Evolutionary conservation across 176 grass and related monocot genomes (phyloP), one percentile per base, ranked within the genome.

Genomic region (Elymus sibiricus): DNA sequence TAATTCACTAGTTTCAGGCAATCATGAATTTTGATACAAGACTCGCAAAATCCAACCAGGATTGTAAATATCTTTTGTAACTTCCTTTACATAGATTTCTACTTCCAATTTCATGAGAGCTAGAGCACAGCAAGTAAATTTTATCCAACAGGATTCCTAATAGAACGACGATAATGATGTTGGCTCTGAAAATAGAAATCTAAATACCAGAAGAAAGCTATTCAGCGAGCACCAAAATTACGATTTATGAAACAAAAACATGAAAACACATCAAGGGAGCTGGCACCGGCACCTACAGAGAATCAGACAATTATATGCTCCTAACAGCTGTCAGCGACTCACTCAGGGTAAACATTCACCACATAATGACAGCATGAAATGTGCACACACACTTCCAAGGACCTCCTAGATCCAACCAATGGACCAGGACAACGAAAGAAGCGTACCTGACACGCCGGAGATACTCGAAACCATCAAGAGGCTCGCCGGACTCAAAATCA

Each of bases 391-490:
- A 32, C 26, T 4, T 56, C 38, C 19, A 26, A 44, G 35, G 68
- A 2, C 68, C 67, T 43, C 3, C 2, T 59, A 83, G 15, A 61
- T 26, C 35, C 12, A 73, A 83, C 4, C 11, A 61, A 70, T 49
- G 24, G 27, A 51, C 11, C 37, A 67, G 28, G 39, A 83, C 4
- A 0, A 29, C 9, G 25, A 79, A 1, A 0, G 37, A 79, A 74
- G 27, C 46, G 32, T 80, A 98, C 93, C 93, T 98, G 90, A 98
- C 96, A 71, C 93, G 93, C 44, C 96, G 88, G 55, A 98, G 91
- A 86, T 94, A 98, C 90, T 98, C 96, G 6, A 93, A 94, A 21
- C 96, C 96, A 39, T 98, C 96, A 0, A 90, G 51, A 6, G 93
- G 93, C 75, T 94, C 90, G 1, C 90, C 93, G 4, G 93, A 98